Percentiles rank a stretch among this genome's conserved stretches.
Evolutionary conservation across 768 basidiomycete genomes (phyloP).

Genomic region (Pleurotus sapidus): DNA sequence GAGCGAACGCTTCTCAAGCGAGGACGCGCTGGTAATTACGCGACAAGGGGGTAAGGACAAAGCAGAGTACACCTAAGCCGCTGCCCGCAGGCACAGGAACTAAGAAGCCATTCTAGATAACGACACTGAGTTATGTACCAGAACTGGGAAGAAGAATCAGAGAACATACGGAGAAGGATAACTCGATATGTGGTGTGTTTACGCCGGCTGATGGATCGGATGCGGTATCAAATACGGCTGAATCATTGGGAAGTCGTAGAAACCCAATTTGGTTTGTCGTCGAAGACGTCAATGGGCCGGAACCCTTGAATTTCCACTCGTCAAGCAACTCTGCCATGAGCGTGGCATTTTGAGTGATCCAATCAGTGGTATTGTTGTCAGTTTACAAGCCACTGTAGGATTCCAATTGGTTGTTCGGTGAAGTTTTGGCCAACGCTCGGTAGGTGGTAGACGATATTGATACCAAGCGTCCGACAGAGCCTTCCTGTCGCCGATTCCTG

Average conservation of each 20-base stretch:
- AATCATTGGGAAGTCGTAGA: conserved; percentile 15
- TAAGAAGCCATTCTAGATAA: conserved; percentile 2
- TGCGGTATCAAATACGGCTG: conserved; percentile 11
- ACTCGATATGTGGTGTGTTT: conserved; percentile 18
- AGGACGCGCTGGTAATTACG: conserved; percentile 16
- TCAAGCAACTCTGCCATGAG: conserved; percentile 17
- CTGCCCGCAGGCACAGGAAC: conserved; percentile 20
- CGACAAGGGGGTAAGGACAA: conserved; percentile 31
- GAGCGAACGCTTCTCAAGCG: background rate
- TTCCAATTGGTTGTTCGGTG: conserved; percentile 24
- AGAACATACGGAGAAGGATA: conserved; percentile 14
- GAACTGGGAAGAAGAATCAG: background rate
- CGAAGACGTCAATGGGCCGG: conserved; percentile 18
- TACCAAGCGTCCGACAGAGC: conserved; percentile 15
- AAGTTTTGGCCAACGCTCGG: conserved; percentile 36
- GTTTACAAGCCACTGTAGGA: conserved; percentile 17
- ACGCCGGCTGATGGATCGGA: conserved; percentile 21
- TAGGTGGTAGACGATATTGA: conserved; percentile 26
- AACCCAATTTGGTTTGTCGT: conserved; percentile 16
- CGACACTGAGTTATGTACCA: background rate
- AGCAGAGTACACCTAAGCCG: conserved; percentile 21
- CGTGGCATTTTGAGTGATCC: conserved; percentile 19
- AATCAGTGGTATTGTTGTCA: conserved; percentile 23
- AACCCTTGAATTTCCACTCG: conserved; percentile 22
- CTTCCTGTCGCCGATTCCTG: conserved; percentile 21